Conservation (phyloP, 495 filamentous ascomycete species). For the Pseudoneurospora amorphoporcata region DNA sequence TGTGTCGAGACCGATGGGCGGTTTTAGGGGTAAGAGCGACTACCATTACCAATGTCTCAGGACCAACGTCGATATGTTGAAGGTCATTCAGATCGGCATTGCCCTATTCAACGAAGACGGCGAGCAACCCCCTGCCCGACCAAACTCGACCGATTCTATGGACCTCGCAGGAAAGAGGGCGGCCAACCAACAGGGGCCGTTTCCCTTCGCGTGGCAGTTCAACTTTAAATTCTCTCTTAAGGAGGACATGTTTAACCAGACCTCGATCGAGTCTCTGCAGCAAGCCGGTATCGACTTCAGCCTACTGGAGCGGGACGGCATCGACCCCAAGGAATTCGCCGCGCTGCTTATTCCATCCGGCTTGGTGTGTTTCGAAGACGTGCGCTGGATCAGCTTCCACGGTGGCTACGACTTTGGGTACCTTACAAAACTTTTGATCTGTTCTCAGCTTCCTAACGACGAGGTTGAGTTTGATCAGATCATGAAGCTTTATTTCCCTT, state of each 20-base stretch:
- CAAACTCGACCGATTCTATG: slow-evolving; percentile 43
- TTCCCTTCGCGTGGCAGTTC: slow-evolving; percentile 94
- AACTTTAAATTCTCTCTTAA: slow-evolving; percentile 95
- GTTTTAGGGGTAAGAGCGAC: slow-evolving; percentile 86
- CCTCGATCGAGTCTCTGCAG: slow-evolving; percentile 78
- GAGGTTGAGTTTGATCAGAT: slow-evolving; percentile 77
- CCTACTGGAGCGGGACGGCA: slow-evolving; percentile 75
- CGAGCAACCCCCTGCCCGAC: slow-evolving; percentile 63
- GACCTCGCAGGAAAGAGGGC: slow-evolving; percentile 33
- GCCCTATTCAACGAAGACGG: slow-evolving; percentile 84
- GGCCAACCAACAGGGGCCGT: slow-evolving; percentile 43
- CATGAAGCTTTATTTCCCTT: slow-evolving; percentile 84
- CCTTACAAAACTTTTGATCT: slow-evolving; percentile 81
- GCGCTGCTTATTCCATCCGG: slow-evolving; percentile 84
- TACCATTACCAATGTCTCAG: slow-evolving; percentile 98
- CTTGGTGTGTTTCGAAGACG: slow-evolving; percentile 75
- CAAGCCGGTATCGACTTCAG: slow-evolving; percentile 83
- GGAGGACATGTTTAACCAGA: slow-evolving; percentile 91
- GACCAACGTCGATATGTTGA: slow-evolving; percentile 92
- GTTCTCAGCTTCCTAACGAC: slow-evolving; percentile 69
- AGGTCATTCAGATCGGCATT: slow-evolving; percentile 93
- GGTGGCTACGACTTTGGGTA: slow-evolving; percentile 99
- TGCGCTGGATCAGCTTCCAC: slow-evolving; percentile 95
- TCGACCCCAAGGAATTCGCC: slow-evolving; percentile 81
- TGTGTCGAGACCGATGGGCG: slow-evolving; percentile 87